A percentile compares a stretch with the other conserved stretches of the same genome.
Evolutionary conservation across 177 flowering plant genomes (phyloP).

Genomic region (Vitis hybrid): DNA sequence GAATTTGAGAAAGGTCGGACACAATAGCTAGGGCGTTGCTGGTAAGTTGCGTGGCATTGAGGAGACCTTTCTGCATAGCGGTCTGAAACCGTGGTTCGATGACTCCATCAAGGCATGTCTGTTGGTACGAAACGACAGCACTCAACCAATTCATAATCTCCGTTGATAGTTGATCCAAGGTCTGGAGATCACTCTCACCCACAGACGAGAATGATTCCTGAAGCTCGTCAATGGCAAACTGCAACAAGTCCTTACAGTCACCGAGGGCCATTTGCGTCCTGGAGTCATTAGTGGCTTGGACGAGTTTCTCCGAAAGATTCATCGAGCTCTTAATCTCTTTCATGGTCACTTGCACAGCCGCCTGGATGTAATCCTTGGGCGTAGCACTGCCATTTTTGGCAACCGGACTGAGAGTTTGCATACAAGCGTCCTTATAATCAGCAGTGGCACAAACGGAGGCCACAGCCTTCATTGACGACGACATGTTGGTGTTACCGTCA

Average conservation of each 20-base stretch:
- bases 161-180: slow-evolving; percentile 9
- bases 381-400: slow-evolving; percentile 21
- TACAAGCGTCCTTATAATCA: slow-evolving; percentile 38
- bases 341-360: slow-evolving; percentile 24
- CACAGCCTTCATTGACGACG: slow-evolving; percentile 9
- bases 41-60: slow-evolving; percentile 33
- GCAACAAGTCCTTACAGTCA: slow-evolving; percentile 39
- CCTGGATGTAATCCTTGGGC: slow-evolving; percentile 38
- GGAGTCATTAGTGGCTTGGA: background rate
- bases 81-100: slow-evolving; percentile 24
- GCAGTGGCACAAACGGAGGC: slow-evolving; percentile 41
- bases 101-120: slow-evolving; percentile 41
- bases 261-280: slow-evolving; percentile 23
- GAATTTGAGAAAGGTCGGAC: slow-evolving; percentile 24
- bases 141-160: slow-evolving; percentile 32
- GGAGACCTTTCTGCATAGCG: slow-evolving; percentile 29
- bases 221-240: slow-evolving; percentile 38
- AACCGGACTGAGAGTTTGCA: slow-evolving; percentile 14
- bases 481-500: background rate
- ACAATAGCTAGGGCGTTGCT: slow-evolving; percentile 56
- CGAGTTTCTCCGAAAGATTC: background rate
- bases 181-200: slow-evolving; percentile 25
- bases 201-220: slow-evolving; percentile 30
- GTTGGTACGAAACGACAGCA: slow-evolving; percentile 25
- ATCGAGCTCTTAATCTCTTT: background rate